These are phyloP conservation scores for Acacia pycnantha DNA, from an alignment of 331 rosid genomes.

Conservation along the genomic window DNA sequence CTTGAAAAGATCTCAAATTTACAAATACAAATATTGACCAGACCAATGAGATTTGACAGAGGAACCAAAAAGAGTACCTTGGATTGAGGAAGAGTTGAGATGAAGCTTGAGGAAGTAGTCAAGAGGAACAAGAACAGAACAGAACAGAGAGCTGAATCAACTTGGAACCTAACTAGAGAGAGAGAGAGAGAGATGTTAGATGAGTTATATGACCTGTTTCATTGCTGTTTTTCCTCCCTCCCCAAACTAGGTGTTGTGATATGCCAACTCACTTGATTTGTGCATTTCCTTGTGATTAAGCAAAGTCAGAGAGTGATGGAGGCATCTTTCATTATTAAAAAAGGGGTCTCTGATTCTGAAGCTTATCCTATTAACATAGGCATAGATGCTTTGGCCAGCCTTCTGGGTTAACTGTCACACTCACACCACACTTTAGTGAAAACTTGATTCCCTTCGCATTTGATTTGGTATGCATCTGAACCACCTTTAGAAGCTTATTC, in stretches of 20 bases:
- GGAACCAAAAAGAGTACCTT: constrained; percentile 31
- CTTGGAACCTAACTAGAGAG: constrained; percentile 33
- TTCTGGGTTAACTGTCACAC: not conserved
- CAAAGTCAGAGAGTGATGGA: constrained; percentile 39
- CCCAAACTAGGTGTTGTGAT: constrained; percentile 13
- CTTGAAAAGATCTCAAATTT: not conserved
- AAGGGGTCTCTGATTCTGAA: constrained; percentile 14
- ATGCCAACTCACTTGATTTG: constrained; percentile 45
- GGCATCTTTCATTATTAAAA: constrained; percentile 20
- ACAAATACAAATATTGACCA: not conserved
- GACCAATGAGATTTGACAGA: constrained; percentile 4
- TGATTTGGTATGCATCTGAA: constrained; percentile 9
- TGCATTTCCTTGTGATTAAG: constrained; percentile 43
- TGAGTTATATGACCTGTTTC: constrained; percentile 41
- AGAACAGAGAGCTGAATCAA: constrained; percentile 26
- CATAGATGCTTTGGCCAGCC: constrained; percentile 31
- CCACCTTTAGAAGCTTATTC: not conserved
- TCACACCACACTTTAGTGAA: not conserved
- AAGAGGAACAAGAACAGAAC: constrained; percentile 15
- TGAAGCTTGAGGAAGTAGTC: constrained; percentile 23
- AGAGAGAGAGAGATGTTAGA: constrained; percentile 24
- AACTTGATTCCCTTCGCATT: not conserved
- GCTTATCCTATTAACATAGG: constrained; percentile 24
- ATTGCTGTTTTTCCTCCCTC: not conserved
- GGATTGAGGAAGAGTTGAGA: constrained; percentile 30